Evolutionary conservation across 2,329 filamentous ascomycete genomes (phyloP).

Genomic region (Hortaea werneckii): DNA sequence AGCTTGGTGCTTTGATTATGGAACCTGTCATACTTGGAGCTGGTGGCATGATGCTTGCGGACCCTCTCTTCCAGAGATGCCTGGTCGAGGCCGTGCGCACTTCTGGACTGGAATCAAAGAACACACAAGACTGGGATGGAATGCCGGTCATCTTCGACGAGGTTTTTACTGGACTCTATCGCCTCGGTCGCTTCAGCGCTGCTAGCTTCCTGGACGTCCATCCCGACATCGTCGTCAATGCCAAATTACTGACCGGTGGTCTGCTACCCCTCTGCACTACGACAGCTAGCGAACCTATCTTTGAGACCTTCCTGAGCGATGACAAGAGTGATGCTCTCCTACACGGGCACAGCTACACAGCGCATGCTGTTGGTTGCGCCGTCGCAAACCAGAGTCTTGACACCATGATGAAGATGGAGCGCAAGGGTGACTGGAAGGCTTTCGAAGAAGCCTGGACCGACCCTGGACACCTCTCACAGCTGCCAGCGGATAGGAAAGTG

Average conservation of each 20-base stretch:
- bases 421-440: conserved; percentile 45
- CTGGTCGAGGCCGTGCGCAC: conserved; percentile 57
- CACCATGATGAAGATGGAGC: conserved; percentile 51
- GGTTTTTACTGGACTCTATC: conserved; percentile 78
- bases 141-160: conserved; percentile 76
- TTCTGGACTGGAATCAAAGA: background rate
- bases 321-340: conserved; percentile 71
- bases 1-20: conserved; percentile 68
- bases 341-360: conserved; percentile 81
- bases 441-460: conserved; percentile 43
- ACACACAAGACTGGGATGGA: conserved; percentile 50
- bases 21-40: conserved; percentile 74
- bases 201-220: conserved; percentile 58
- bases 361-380: conserved; percentile 69
- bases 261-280: conserved; percentile 69
- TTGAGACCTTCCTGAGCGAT: conserved; percentile 57
- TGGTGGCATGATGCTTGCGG: conserved; percentile 75
- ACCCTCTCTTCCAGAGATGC: conserved; percentile 69
- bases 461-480: background rate
- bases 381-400: conserved; percentile 60
- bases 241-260: conserved; percentile 74
- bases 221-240: conserved; percentile 69
- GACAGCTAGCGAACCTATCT: conserved; percentile 62
- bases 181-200: conserved; percentile 62
- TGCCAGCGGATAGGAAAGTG: background rate